These are phyloP conservation scores for Naganishia sp. DNA, from an alignment of 1,284 basidiomycete genomes.

Conservation along the genomic window DNA sequence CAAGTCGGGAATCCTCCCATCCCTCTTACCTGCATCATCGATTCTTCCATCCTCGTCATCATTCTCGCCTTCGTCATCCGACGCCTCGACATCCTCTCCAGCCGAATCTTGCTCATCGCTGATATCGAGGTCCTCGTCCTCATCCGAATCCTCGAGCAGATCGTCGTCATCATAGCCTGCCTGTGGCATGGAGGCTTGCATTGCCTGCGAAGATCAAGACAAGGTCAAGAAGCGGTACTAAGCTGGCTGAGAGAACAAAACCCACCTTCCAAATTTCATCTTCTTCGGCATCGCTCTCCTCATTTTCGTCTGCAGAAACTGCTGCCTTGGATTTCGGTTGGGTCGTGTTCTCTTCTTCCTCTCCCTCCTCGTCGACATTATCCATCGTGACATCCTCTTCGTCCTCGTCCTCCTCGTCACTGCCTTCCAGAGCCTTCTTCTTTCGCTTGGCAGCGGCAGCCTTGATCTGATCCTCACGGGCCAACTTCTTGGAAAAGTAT, in stretches of 20 bases:
- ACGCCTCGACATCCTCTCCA: constrained; percentile 42
- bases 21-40: constrained; percentile 39
- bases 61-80: constrained; percentile 39
- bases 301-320: constrained; percentile 44
- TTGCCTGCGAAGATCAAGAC: constrained; percentile 61
- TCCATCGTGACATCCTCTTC: constrained; percentile 36
- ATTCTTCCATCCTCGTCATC: constrained; percentile 39
- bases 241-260: constrained; percentile 13
- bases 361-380: constrained; percentile 41
- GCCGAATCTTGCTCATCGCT: constrained; percentile 60
- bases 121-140: constrained; percentile 68
- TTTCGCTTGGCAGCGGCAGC: constrained; percentile 57
- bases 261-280: constrained; percentile 81
- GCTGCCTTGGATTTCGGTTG: constrained; percentile 39
- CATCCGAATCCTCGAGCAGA: constrained; percentile 55
- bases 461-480: constrained; percentile 57
- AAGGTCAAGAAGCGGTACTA: background rate
- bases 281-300: constrained; percentile 61
- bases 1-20: background rate
- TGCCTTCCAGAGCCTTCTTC: constrained; percentile 44
- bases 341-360: constrained; percentile 37
- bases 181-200: constrained; percentile 76
- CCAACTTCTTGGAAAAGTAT: constrained; percentile 58
- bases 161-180: constrained; percentile 40
- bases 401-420: constrained; percentile 37